These are phyloP conservation scores for Cytospora chrysosperma DNA, from an alignment of 2,329 filamentous ascomycete genomes.

Conservation along the genomic window DNA sequence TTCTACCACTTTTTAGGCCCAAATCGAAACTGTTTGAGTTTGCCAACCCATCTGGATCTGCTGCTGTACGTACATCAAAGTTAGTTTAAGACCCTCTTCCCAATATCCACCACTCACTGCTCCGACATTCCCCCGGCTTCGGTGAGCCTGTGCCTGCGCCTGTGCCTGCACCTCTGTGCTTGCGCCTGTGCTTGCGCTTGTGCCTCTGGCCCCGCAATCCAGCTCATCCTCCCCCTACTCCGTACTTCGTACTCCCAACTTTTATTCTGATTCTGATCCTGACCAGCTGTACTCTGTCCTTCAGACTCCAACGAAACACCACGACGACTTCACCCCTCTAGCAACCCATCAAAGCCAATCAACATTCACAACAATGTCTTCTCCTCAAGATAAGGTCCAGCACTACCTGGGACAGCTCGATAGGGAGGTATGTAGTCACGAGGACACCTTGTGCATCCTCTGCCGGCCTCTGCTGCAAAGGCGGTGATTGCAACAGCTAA, in stretches of 20 bases:
- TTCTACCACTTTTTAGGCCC: too few species aligned
- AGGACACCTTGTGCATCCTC: constrained; percentile 9
- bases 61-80: background rate
- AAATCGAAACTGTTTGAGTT: background rate
- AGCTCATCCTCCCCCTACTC: constrained; percentile 13
- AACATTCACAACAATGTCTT: constrained; percentile 58
- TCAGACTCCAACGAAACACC: constrained; percentile 13
- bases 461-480: background rate
- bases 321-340: constrained; percentile 25
- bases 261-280: constrained; percentile 15
- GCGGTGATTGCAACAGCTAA: background rate
- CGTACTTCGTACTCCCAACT: constrained; percentile 3
- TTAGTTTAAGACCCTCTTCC: constrained; percentile 3
- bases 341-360: constrained; percentile 10
- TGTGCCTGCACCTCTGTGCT: too few species aligned
- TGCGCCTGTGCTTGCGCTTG: background rate
- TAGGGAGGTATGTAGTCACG: constrained; percentile 63
- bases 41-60: background rate
- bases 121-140: constrained; percentile 10
- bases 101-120: background rate
- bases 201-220: constrained; percentile 18
- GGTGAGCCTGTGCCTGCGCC: constrained; percentile 6
- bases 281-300: constrained; percentile 20
- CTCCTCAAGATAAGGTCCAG: constrained; percentile 73
- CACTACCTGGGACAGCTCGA: constrained; percentile 77